These are phyloP conservation scores for Dioscorea zingiberensis DNA, from an alignment of 106 monocot species.

Conservation along the genomic window DNA sequence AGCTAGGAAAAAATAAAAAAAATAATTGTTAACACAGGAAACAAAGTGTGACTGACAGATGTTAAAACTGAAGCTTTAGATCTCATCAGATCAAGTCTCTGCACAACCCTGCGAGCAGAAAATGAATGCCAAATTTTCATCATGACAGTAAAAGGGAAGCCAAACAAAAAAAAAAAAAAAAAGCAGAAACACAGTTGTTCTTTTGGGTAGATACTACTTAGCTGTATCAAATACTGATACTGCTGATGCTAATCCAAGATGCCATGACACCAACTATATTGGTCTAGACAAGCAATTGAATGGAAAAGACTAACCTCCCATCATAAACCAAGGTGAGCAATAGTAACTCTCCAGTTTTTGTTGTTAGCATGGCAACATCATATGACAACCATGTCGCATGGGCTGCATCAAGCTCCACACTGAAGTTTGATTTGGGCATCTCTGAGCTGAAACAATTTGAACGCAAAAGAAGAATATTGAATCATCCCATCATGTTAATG, in stretches of 20 bases:
- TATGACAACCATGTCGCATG: constrained; percentile 89
- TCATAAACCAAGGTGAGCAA: constrained; percentile 79
- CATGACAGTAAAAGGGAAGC: neutral
- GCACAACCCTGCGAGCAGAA: constrained; percentile 54
- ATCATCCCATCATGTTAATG: neutral
- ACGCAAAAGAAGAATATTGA: neutral
- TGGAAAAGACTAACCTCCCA: constrained; percentile 61
- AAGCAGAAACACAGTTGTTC: neutral
- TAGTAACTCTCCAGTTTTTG: constrained; percentile 83
- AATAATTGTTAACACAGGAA: neutral
- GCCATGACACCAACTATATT: too few species aligned
- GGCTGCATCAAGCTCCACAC: constrained; percentile 92
- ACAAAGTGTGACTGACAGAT: constrained; percentile 42
- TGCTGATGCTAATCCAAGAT: too few species aligned
- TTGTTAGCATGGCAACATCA: constrained; percentile 81
- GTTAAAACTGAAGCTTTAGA: constrained; percentile 88
- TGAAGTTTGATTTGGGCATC: constrained; percentile 61
- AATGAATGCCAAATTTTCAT: neutral
- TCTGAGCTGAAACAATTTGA: constrained; percentile 53
- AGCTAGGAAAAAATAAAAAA: neutral
- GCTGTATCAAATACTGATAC: too few species aligned
- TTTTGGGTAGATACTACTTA: too few species aligned
- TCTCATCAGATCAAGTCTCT: constrained; percentile 86
- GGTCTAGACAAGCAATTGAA: too few species aligned
- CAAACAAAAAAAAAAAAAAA: neutral